phyloP scores from a whole-genome alignment of 805 yeast genomes.

The Barnettozyma wickerhamii region DNA sequence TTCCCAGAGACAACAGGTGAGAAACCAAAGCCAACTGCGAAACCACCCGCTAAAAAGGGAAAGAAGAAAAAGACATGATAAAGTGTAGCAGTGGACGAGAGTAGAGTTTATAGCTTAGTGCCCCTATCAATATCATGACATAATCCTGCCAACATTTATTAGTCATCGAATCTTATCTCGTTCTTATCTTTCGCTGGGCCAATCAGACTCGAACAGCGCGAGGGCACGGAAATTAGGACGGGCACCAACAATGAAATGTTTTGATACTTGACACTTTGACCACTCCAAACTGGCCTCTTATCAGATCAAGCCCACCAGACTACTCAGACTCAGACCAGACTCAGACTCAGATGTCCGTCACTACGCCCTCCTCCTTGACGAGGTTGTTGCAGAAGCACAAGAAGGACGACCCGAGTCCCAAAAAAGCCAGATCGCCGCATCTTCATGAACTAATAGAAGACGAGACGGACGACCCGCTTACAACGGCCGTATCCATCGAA shows the following conservation, averaged over 20 bases:
- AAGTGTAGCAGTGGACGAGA: too few species aligned
- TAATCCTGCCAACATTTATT: too few species aligned
- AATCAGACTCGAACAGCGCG: neutral
- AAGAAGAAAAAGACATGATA: conserved; percentile 10
- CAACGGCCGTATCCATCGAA: conserved; percentile 26
- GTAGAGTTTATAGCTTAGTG: too few species aligned
- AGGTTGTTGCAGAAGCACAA: conserved; percentile 25
- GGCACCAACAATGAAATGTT: neutral
- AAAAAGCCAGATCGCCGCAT: neutral
- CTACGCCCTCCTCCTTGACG: conserved; percentile 26
- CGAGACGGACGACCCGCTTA: conserved; percentile 18
- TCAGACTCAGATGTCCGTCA: conserved; percentile 6
- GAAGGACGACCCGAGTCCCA: conserved; percentile 10
- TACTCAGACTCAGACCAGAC: too few species aligned
- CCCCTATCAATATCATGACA: too few species aligned
- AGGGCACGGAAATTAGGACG: neutral
- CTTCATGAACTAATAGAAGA: conserved; percentile 5
- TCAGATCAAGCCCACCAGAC: neutral
- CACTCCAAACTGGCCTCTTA: neutral
- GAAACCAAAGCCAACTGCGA: neutral
- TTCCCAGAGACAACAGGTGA: neutral
- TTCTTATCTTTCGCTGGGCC: neutral
- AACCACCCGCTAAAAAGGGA: neutral
- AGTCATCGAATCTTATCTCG: too few species aligned
- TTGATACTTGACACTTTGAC: neutral